Base-by-base conservation (phyloP, 106 monocot genomes). In the Apostasia shenzhenica region DNA sequence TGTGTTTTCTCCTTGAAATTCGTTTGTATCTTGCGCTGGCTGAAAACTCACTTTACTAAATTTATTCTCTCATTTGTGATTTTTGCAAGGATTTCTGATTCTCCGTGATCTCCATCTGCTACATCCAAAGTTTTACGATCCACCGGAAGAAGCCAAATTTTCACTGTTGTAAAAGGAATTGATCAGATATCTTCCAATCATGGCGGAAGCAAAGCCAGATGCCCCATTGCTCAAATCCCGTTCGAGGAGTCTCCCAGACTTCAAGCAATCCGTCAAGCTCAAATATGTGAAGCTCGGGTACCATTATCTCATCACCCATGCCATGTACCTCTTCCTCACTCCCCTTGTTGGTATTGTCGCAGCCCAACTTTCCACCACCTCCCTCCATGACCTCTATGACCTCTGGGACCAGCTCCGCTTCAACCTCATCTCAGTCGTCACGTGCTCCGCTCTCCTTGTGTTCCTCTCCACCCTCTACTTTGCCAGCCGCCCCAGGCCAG, bases 301-400 rank as follows among this genome's bases (percentile, higher is more conserved):
- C 63, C 73, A 73, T 10, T 73, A 73, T 42, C 53, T 73, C 12
- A 73, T 73, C 62, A 73, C 73, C 45, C 73, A 73, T 73, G 73
- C 59, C 45, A 60, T 71, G 48, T 50, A 40, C 71, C 71, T 71
- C 59, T 71, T 71, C 71, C 60, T 71, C 5, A 45, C 60, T 39
- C 71, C 71, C 14, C 38, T 71, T 37, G 26, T 49, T 13, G 71
- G 44, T 12, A 49, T 71, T 39, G 4, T 71, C 59, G 59, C 49
- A 1, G 60, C 71, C 40, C 71, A 71, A 60, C 40, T 71, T 60
- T 71, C 71, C 45, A 71, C 71, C 57, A 60, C 60, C 48, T 71
- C 71, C 48, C 60, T 49, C 38, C 49, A 66, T 49, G 66, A 66
- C 50, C 48, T 66, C 26, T 11, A 40, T 12, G 71, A 71, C 60